phyloP scores from a whole-genome alignment of 1,139 yeast species.

The Candida albicans region DNA sequence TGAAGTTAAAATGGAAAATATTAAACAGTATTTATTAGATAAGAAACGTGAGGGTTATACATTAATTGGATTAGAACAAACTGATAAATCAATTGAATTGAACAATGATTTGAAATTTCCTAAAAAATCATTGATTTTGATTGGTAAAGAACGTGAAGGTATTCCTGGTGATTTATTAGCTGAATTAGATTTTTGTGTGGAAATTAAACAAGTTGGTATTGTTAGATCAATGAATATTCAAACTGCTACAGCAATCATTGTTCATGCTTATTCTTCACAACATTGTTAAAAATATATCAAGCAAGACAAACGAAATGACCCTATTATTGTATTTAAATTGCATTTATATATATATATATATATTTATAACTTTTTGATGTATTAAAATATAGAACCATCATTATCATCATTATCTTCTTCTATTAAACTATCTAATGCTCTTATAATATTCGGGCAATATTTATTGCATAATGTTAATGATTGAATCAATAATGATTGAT shows the following conservation, averaged over 20 bases:
- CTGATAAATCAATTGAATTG: conserved; percentile 78
- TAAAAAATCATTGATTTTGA: conserved; percentile 66
- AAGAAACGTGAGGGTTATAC: conserved; percentile 83
- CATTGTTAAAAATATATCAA: conserved; percentile 43
- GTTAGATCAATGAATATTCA: conserved; percentile 94
- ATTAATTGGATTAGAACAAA: conserved; percentile 86
- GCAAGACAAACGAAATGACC: background rate
- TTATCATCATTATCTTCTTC: conserved; percentile 35
- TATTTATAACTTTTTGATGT: background rate
- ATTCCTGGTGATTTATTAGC: conserved; percentile 84
- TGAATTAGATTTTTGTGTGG: conserved; percentile 83
- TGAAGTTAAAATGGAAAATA: conserved; percentile 65
- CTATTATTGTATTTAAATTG: background rate
- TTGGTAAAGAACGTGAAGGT: conserved; percentile 90
- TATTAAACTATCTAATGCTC: conserved; percentile 41
- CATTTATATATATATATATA: conserved; percentile 8
- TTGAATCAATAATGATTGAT: conserved; percentile 25
- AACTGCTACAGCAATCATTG: conserved; percentile 93
- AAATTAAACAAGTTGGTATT: conserved; percentile 89
- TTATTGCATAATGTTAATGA: conserved; percentile 34
- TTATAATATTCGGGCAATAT: conserved; percentile 35
- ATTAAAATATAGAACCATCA: conserved; percentile 19
- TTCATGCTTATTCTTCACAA: conserved; percentile 85
- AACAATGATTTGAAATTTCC: conserved; percentile 70
- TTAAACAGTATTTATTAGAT: conserved; percentile 54